Conservation (phyloP, 1,284 basidiomycete genomes). For the Leccinum solheimii region DNA sequence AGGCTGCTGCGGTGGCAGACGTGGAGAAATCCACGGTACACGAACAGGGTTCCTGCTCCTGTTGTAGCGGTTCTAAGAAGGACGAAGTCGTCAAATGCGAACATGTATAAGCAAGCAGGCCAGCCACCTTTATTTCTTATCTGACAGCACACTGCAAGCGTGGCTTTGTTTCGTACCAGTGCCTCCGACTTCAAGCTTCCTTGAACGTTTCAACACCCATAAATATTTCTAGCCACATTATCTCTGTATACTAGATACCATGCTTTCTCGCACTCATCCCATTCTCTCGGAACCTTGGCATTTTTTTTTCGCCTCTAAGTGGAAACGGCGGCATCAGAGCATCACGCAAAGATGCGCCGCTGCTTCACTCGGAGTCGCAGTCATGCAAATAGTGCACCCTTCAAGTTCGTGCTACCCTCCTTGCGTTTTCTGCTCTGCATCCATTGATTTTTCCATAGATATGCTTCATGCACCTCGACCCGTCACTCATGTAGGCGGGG, state of each 20-base stretch:
- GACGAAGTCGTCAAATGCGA: background rate
- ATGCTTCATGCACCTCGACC: too few relatives aligned
- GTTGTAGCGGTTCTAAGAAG: background rate
- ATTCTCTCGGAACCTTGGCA: too few relatives aligned
- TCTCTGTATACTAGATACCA: background rate
- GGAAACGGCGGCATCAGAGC: too few relatives aligned
- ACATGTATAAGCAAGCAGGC: background rate
- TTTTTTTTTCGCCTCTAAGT: too few relatives aligned
- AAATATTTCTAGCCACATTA: background rate
- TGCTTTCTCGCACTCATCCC: background rate
- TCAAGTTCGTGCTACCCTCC: too few relatives aligned
- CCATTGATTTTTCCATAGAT: too few relatives aligned
- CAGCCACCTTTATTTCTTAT: background rate
- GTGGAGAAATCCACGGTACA: background rate
- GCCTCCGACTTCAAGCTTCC: background rate
- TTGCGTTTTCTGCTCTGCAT: too few relatives aligned
- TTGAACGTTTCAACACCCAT: background rate
- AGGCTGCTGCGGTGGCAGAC: too few relatives aligned
- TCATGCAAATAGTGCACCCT: too few relatives aligned
- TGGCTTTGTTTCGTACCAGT: background rate
- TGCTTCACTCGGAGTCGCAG: too few relatives aligned
- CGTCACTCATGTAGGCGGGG: too few relatives aligned
- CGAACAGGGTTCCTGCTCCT: background rate
- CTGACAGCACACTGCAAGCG: background rate
- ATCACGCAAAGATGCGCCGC: too few relatives aligned